Percentiles rank a stretch among this genome's conserved stretches.
Conservation (phyloP, 495 filamentous ascomycete genomes). For the Annulohypoxylon stygium region DNA sequence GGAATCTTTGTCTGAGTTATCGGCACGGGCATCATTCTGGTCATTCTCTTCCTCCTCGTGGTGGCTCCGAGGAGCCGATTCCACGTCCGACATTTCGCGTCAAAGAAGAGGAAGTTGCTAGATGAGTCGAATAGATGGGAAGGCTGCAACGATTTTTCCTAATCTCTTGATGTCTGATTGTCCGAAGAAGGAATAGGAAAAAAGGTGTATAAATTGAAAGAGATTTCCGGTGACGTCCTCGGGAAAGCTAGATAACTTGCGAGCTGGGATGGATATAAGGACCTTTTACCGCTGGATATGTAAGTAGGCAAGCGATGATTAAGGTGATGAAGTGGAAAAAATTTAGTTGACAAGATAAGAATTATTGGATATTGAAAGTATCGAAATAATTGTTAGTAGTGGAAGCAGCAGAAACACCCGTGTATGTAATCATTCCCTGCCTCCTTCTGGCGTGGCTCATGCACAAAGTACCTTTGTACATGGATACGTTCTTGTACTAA, state of each 20-base stretch:
- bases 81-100: slow-evolving; percentile 60
- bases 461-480: not conserved
- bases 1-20: slow-evolving; percentile 80
- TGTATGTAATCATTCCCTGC: too few relatives aligned
- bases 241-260: not conserved
- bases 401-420: not conserved
- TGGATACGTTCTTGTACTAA: not conserved
- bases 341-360: not conserved
- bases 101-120: not conserved
- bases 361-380: too few relatives aligned
- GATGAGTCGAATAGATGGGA: slow-evolving; percentile 1
- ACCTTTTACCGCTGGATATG: not conserved
- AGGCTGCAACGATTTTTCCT: slow-evolving; percentile 6
- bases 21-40: slow-evolving; percentile 54
- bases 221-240: not conserved
- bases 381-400: not conserved
- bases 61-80: slow-evolving; percentile 47
- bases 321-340: not conserved
- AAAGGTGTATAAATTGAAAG: not conserved
- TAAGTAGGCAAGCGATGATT: not conserved
- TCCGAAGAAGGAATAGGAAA: slow-evolving; percentile 15
- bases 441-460: not conserved
- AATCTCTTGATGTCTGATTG: slow-evolving; percentile 1
- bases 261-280: not conserved
- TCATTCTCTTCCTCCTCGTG: slow-evolving; percentile 55